Evolutionary conservation across 495 filamentous ascomycete species (phyloP), one percentile per base, ranked within the genome.

Genomic region (Immersiella caudata): DNA sequence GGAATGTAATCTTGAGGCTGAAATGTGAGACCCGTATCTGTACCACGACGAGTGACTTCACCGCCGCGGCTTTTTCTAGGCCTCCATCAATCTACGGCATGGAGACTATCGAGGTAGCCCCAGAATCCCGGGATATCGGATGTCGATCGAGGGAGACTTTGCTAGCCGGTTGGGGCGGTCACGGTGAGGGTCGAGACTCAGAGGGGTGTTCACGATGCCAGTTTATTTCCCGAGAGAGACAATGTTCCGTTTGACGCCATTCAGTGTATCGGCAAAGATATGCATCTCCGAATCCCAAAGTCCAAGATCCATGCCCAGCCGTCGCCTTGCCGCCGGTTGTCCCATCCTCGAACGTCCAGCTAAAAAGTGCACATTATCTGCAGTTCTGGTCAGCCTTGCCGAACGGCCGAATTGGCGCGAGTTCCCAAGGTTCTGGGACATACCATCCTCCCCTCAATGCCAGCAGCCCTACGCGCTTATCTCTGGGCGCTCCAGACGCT

Each of bases 1-100:
- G 21, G 24, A 67, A 16, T 49, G 36, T 29, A 61, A 64, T 36
- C 14, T 58, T 9, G 20, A 56, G 52, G 22, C 29, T 52, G 22
- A 52, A 25, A 85, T 96, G 90, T 96, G 82, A 85, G 88, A 85
- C 91, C 92, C 90, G 93, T 96, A 96, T 96, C 93, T 96, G 93
- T 96, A 90, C 93, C 88, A 86, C 84, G 82, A 88, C 83, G 85
- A 84, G 86, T 83, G 78, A 80, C 81, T 92, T 89, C 77, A 82
- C 84, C 84, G 83, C 83, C 83, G 89, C 87, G 88, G 92, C 93
- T 94, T 92, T 92, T 94, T 92, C 87, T 83, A 89, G 90, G 90
- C 87, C 84, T 82, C 29, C 24, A 68, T 86, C 74, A 67, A 84
- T 87, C 74, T 86, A 73, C 85, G 84, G 85, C 85, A 82, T 64